Base-by-base conservation (phyloP, 768 basidiomycete species). In the Krasilnikovozyma curviuscula region DNA sequence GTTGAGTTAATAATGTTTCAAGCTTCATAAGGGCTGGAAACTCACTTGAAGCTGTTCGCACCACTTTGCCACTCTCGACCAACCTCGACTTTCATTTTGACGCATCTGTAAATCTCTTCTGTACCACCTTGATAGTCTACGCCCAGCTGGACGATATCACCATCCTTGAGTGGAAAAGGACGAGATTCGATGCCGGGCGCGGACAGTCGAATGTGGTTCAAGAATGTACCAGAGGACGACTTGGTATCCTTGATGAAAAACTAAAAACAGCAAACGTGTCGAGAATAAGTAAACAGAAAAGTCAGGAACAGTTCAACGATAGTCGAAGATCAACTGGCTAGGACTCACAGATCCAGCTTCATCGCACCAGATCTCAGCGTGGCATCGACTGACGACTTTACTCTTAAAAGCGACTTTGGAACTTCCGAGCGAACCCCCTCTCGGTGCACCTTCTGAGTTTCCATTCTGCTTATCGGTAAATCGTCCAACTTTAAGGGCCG, bases 121-220 rank as follows among this genome's bases (percentile, higher is more conserved):
- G 83, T 76, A 0, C 91, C 91, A 6, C 91, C 91, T 64, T 95
- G 89, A 66, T 93, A 98, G 62, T 97, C 89, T 24, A 97, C 85
- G 2, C 91, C 89, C 1, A 95, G 76, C 66, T 95, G 91, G 18
- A 97, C 66, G 25, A 95, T 73, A 66, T 95, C 89, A 1, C 91
- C 91, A 53, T 95, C 89, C 66, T 61, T 37, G 3, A 12, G 9
- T 53, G 74, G 74, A 51, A 71, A 78, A 1, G 84, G 74, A 32
- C 76, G 68, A 5, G 78, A 81, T 62, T 91, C 89, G 7, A 75
- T 72, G 40, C 80, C 81, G 10, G 89, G 86, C 1, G 78, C 70
- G 31, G 78, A 78, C n/a, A 97, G 71, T 39, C 89, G 67, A 46
- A 89, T 76, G 61, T 95, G 89, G 63, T 98, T 98, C 53, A 97